Evolutionary conservation across 495 filamentous ascomycete genomes (phyloP), one percentile per base, ranked within the genome.

Genomic region (Amphirosellinia nigrospora): DNA sequence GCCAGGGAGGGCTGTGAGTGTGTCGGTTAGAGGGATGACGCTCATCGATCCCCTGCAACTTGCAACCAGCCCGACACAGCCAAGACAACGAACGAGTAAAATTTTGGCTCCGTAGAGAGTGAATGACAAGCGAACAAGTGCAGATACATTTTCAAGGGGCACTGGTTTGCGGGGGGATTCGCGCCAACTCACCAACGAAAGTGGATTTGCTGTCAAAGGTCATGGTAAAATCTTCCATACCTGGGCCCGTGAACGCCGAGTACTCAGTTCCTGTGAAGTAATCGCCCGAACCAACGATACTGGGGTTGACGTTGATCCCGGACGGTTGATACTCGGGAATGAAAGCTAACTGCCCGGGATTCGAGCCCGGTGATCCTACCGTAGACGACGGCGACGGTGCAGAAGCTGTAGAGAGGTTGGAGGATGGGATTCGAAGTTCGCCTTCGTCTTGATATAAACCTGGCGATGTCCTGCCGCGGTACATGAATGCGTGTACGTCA

Each of bases 121-220:
- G 50, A 55, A n/a, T 10, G 28, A 43, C 34, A 50, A 39, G 19
- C 45, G 41, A 39, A 26, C 45, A 52, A 15, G 39, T 38, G 73
- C 78, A 82, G 72, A 66, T 72, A 72, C 77, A 78, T 70, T 77
- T 62, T n/a, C 30, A 39, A 30, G 8, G 34, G 36, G n/a, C 3
- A 71, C 59, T 70, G 52, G 56, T 19, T 39, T 58, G 48, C 36
- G 21, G 72, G 73, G 52, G 74, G 65, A 75, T 72, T 70, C 67
- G 75, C 77, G 77, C 70, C 78, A 81, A 96, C 94, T 90, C 88
- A 97, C 94, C 93, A 82, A 97, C 91, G 84, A 87, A 94, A 62
- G 80, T 80, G 56, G 79, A 77, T 58, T 86, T 86, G 69, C 82
- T 79, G 68, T 91, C 91, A 72, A 88, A 89, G 71, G 79, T 78